Percentiles rank a stretch among this genome's conserved stretches.
These are phyloP conservation scores for Annona cherimola DNA, from an alignment of 164 flowering plant species.

Conservation along the genomic window DNA sequence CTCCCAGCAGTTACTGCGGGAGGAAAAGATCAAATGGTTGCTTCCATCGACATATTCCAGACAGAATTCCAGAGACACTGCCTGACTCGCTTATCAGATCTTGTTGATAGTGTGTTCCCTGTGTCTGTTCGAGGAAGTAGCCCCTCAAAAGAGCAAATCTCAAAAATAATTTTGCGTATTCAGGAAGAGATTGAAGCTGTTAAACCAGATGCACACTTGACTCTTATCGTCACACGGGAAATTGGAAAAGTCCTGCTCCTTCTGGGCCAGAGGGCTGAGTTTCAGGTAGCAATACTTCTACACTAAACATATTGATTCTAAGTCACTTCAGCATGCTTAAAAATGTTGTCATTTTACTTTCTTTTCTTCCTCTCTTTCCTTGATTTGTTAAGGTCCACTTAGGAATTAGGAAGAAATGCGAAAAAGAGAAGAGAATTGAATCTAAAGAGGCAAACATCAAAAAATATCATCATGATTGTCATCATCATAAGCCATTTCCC, in stretches of 20 bases:
- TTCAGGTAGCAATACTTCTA: constrained; percentile 56
- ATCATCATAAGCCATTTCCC: too few relatives aligned
- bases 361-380: too few relatives aligned
- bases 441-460: too few relatives aligned
- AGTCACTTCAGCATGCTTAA: too few relatives aligned
- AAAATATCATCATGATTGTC: too few relatives aligned
- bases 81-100: constrained; percentile 75
- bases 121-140: constrained; percentile 75
- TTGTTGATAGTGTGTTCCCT: constrained; percentile 74
- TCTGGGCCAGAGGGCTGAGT: constrained; percentile 84
- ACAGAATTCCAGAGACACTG: constrained; percentile 32
- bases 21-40: constrained; percentile 75
- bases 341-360: too few relatives aligned
- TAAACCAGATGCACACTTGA: constrained; percentile 73
- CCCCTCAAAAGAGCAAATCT: constrained; percentile 91
- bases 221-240: constrained; percentile 81
- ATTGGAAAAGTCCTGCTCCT: constrained; percentile 72
- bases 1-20: constrained; percentile 70
- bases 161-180: constrained; percentile 60
- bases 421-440: too few relatives aligned
- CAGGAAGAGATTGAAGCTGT: constrained; percentile 97
- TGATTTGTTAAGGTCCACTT: too few relatives aligned
- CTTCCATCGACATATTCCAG: constrained; percentile 76
- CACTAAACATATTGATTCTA: background rate
- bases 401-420: too few relatives aligned